Base-by-base conservation (phyloP, 2,329 filamentous ascomycete species). In the Claviceps capensis region DNA sequence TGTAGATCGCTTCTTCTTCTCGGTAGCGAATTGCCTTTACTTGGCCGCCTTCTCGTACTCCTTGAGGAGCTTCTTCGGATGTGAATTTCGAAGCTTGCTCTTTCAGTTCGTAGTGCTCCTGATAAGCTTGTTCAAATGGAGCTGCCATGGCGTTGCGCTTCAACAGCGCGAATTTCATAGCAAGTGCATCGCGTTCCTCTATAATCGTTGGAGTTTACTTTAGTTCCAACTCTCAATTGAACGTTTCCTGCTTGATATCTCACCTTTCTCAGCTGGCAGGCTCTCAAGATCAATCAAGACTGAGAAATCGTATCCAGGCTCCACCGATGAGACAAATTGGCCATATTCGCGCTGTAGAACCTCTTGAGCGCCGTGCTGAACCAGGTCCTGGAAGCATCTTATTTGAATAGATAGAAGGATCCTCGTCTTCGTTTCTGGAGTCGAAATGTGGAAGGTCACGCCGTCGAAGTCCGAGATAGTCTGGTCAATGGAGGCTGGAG, bases 101-200 rank as follows among this genome's bases (percentile, higher is more conserved):
- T 60, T 85, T 83, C 57, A 98, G 72, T 57, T 82, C 78, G 63
- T 90, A 86, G 70, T 96, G 88, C 68, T 96, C 89, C 62, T 94
- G 81, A 67, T 97, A 98, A 22, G 94, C 93, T 65, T 90, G 86
- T 73, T 98, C 93, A 69, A 98, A 98, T 1, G 94, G 93, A 48
- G 93, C 91, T 56, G 93, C 94, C 93, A 98, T 97, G 60, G 88
- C 89, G 68, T 99, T 97, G 63, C 94, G 89, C 77, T 97, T 98
- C 62, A 99, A 72, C 58, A 98, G 76, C 54, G 90, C 87, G 63
- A 97, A 84, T 64, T 90, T 85, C 69, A 81, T 82, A 60, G 96
- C 82, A 56, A 99, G 75, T 56, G 89, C 90, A 62, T 95, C 88
- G 59, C 84, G 83, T 58, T 82, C 86, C 68, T 96, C 91, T 85